phyloP scores from a whole-genome alignment of 1,139 yeast genomes.

The Zygosaccharomyces pseudobailii region DNA sequence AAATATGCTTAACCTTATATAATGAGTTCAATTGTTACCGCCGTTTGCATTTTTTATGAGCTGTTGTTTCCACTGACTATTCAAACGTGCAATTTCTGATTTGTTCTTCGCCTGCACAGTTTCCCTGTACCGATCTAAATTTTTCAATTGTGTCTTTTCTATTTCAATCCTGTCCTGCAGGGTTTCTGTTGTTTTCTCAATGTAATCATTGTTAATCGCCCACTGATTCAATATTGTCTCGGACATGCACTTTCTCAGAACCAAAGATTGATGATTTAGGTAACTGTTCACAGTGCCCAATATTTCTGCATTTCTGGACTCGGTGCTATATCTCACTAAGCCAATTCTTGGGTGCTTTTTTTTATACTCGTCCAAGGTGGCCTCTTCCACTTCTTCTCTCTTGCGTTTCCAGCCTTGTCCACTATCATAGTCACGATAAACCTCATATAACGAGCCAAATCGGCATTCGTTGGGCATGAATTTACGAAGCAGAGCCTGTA shows the following conservation, averaged over 20 bases:
- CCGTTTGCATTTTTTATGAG: conserved; percentile 7
- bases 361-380: conserved; percentile 6
- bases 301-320: conserved; percentile 7
- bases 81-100: conserved; percentile 9
- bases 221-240: conserved; percentile 29
- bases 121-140: conserved; percentile 16
- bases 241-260: conserved; percentile 17
- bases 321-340: conserved; percentile 9
- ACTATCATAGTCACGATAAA: neutral
- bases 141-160: conserved; percentile 17
- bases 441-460: conserved; percentile 1
- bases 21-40: neutral
- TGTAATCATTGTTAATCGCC: conserved; percentile 25
- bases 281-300: conserved; percentile 22
- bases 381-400: conserved; percentile 8
- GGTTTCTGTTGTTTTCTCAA: conserved; percentile 8
- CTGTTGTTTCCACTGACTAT: conserved; percentile 16
- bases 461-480: neutral
- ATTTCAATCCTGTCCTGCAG: conserved; percentile 9
- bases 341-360: conserved; percentile 13
- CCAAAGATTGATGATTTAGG: conserved; percentile 25
- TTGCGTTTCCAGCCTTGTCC: conserved; percentile 1
- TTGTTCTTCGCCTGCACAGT: conserved; percentile 13
- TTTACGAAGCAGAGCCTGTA: conserved; percentile 1
- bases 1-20: neutral